Evolutionary conservation across 2,329 filamentous ascomycete genomes (phyloP), one percentile per base, ranked within the genome.

Genomic region (Exophiala sp.): DNA sequence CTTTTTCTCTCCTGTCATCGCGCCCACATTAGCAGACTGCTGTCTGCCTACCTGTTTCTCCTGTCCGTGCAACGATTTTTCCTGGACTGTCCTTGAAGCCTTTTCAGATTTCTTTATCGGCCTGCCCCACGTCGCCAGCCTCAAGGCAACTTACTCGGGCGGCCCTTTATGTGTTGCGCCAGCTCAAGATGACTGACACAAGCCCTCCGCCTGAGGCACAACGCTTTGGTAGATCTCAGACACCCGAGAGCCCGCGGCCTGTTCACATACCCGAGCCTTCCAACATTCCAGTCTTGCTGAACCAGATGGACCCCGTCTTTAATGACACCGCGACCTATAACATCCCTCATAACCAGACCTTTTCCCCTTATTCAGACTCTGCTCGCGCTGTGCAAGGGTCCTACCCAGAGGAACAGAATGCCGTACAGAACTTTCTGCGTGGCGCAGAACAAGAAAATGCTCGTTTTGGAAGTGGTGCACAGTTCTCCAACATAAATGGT

Each of bases 261-360:
- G 68, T 85, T 61, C 81, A 86, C 67, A 73, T 82, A 58, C 77
- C 82, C 58, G 79, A 83, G 66, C 81, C 82, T 46, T 76, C 80
- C 60, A 83, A 80, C 59, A 85, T 86, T 52, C 81, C 83, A 50
- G 78, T 87, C 47, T 73, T 86, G 63, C 77, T 82, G 64, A 81
- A 83, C 64, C 82, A 85, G 70, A 86, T 81, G 78, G 82, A 87
- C 68, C 80, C 81, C 47, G 71, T 78, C 60, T 84, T 85, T 73
- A 82, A 83, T 69, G 81, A 84, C 65, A 80, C 80, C 48, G 74
- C 80, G 46, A 76, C 75, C 55, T 79, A 80, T 65, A 72, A 72
- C 53, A 77, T 72, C 62, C 65, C 63, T 52, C 63, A 53, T 48
- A 55, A 58, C 29, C 58, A 61, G 48, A 57, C 43, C 40, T 58